phyloP scores from a whole-genome alignment of 2,329 filamentous ascomycete species.

The Ceratocystis alfenasii region DNA sequence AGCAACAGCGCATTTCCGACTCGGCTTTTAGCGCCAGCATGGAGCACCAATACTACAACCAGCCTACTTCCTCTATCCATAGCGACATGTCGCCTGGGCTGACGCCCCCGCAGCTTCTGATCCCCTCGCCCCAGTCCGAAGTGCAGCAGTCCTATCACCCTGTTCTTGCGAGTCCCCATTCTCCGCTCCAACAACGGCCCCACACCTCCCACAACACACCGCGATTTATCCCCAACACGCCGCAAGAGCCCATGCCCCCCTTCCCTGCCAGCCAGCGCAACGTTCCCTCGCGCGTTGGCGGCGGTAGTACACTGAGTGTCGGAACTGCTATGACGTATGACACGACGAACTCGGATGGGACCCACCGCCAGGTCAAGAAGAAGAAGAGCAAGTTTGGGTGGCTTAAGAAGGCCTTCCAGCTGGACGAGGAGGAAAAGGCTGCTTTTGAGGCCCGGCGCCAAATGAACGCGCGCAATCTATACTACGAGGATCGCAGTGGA shows the following conservation, averaged over 20 bases:
- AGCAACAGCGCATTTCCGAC: slow-evolving; percentile 29
- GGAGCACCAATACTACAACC: slow-evolving; percentile 32
- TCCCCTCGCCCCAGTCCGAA: slow-evolving; percentile 31
- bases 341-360: slow-evolving; percentile 26
- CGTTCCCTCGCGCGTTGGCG: slow-evolving; percentile 41
- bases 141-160: slow-evolving; percentile 46
- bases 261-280: slow-evolving; percentile 34
- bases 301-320: slow-evolving; percentile 46
- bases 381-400: slow-evolving; percentile 57
- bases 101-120: slow-evolving; percentile 8
- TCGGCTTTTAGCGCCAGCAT: slow-evolving; percentile 40
- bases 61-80: slow-evolving; percentile 29
- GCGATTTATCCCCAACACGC: slow-evolving; percentile 19
- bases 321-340: slow-evolving; percentile 39
- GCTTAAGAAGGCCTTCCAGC: slow-evolving; percentile 55
- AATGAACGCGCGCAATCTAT: slow-evolving; percentile 35
- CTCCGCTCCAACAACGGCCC: slow-evolving; percentile 48
- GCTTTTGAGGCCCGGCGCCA: slow-evolving; percentile 46
- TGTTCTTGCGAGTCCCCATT: slow-evolving; percentile 51
- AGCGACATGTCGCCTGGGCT: slow-evolving; percentile 23
- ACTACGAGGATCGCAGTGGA: slow-evolving; percentile 40
- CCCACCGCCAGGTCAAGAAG: slow-evolving; percentile 43
- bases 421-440: slow-evolving; percentile 51
- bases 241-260: slow-evolving; percentile 25
- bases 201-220: slow-evolving; percentile 37